Evolutionary conservation across 176 grass and related monocot genomes (phyloP), one percentile per base, ranked within the genome.

Genomic region (Chrysopogon serrulatus): DNA sequence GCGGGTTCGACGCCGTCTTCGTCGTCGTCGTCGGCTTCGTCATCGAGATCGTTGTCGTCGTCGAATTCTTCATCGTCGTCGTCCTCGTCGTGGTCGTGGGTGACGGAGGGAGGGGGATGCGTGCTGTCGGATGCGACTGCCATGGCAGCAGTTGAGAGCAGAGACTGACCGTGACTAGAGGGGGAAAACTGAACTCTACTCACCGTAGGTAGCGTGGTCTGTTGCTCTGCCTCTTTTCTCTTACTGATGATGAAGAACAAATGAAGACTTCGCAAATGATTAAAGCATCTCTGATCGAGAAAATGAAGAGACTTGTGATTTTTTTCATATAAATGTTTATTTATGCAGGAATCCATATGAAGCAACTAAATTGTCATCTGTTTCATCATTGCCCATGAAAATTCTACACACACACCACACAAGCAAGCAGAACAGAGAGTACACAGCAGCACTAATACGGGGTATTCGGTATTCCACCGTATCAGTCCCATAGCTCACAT

Each of bases 71-170:
- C 90, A 0, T 80, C 86, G 4, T 83, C 42, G 0, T 74, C 76
- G 0, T 86, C 37, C 3, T 35, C 14, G 11, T 61, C 16, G 54
- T 54, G 13, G 24, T 87, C 28, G 8, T 74, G 78, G 71, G 5
- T 17, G 13, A 1, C 4, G 39, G 36, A 14, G 4, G 14, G 37
- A 1, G 18, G 14, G 19, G 28, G 27, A 2, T 31, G 36, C 37
- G 27, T 30, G 83, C 33, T 34, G 36, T 45, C 14, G 78, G 78
- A 80, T 76, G 85, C 31, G 42, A 32, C 65, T 33, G 78, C 85
- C 85, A 80, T 86, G 53, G 68, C 68, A 79, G 53, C 5, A 4
- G 1, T 1, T 37, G 47, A 37, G 15, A 36, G 36, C 6, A 42
- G 44, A 23, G 34, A 43, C 11, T 37, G 36, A 37, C 40, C 40